Evolutionary conservation across 805 yeast species (phyloP), one percentile per base, ranked within the genome.

Genomic region (Nakazawaea pomicola): DNA sequence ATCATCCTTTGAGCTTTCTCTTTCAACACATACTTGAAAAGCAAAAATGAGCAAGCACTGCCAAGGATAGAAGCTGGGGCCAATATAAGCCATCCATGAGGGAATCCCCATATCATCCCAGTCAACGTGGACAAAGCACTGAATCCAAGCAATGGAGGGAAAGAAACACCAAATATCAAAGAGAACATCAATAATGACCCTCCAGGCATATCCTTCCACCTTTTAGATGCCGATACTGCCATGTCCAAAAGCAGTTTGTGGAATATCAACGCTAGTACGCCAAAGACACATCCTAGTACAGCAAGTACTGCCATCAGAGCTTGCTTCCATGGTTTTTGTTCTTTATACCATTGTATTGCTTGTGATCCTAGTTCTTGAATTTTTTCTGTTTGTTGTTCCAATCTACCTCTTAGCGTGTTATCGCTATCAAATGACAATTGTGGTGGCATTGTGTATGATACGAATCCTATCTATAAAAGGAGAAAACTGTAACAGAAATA

Each of bases 121-220:
- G 79, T 67, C 12, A 82, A 55, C 35, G 83, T 70, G 15, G 83
- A 72, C 15, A 85, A 58, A 16, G 81, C 69, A 4, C 91, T 73
- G 61, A 81, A 90, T 1, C 99, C 99, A 25, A 88, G 60, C 50
- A 91, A 48, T 1, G 98, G 99, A 2, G 99, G 98, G 65, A 91
- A 90, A 0, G 93, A 79, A 4, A 90, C 89, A 2, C 71, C 20
- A 49, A 82, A 74, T 3, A 89, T 60, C 34, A 81, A 57, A 4
- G 60, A 14, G 38, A 80, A 72, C 43, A 90, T 54, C 0, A 78
- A 48, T 4, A 70, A 44, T 10, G 64, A 61, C 0, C 82, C 77
- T 30, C 57, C 63, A 15, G 51, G 54, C 34, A 66, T 57, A 1
- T 56, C 54, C 21, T 54, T 49, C 65, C 80, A 68, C n/a, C 57